These are phyloP conservation scores for Marasmius tenuissimus DNA, from an alignment of 1,284 basidiomycete species.

Conservation along the genomic window DNA sequence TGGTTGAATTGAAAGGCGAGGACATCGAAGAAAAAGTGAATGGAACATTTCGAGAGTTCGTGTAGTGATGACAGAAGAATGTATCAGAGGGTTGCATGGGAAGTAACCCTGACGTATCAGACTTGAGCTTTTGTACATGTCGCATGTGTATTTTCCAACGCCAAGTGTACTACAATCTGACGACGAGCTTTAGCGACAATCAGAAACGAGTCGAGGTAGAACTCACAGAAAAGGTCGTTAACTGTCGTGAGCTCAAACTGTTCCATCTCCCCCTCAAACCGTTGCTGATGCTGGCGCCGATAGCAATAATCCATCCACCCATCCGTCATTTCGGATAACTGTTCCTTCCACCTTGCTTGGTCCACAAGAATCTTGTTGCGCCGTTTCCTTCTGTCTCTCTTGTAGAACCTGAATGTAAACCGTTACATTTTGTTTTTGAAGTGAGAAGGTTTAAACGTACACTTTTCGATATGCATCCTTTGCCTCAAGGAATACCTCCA, in stretches of 20 bases:
- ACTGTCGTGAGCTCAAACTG: background rate
- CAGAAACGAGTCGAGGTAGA: background rate
- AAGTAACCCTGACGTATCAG: conserved; percentile 6
- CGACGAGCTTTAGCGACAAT: no score
- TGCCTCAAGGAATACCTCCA: background rate
- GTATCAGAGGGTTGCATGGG: background rate
- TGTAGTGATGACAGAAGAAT: background rate
- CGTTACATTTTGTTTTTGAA: no score
- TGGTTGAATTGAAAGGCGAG: conserved; percentile 10
- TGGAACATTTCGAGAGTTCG: conserved; percentile 4
- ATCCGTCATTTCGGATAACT: background rate
- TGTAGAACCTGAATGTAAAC: no score
- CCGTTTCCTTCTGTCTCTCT: background rate
- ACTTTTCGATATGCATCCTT: background rate
- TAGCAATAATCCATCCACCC: conserved; percentile 3
- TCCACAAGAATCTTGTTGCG: background rate
- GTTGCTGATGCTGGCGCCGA: background rate
- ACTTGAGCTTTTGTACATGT: background rate
- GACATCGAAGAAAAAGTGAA: conserved; percentile 1
- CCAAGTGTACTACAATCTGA: background rate
- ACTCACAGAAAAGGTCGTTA: background rate
- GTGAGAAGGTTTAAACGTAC: no score
- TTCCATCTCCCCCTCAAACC: background rate
- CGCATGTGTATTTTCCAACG: background rate
- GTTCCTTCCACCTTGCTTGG: background rate